phyloP scores from a whole-genome alignment of 176 grass and related monocot species.

The Poa annua region DNA sequence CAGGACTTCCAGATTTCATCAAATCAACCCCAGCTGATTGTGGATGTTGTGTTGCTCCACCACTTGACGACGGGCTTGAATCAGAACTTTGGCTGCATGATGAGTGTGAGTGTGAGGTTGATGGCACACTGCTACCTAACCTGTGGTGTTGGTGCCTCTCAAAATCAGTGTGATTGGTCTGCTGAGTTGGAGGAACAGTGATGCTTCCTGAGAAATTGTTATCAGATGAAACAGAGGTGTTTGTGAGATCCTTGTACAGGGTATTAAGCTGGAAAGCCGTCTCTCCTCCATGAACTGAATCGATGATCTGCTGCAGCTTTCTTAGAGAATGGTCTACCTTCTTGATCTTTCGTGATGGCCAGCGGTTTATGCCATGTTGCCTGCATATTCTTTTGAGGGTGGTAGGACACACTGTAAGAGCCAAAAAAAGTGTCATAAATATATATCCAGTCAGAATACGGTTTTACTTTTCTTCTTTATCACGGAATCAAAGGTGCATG shows the following conservation, averaged over 20 bases:
- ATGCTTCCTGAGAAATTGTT: slow-evolving; percentile 59
- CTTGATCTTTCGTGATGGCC: slow-evolving; percentile 97
- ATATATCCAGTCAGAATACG: neutral
- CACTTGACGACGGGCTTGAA: slow-evolving; percentile 63
- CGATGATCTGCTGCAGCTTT: slow-evolving; percentile 87
- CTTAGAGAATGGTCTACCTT: slow-evolving; percentile 95
- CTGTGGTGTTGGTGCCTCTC: slow-evolving; percentile 40
- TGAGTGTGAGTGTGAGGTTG: slow-evolving; percentile 61
- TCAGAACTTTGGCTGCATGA: slow-evolving; percentile 67
- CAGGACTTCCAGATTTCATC: slow-evolving; percentile 40
- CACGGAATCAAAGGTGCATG: slow-evolving; percentile 25
- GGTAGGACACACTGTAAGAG: slow-evolving; percentile 79
- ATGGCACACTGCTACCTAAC: slow-evolving; percentile 42
- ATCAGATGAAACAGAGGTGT: slow-evolving; percentile 58
- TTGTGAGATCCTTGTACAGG: slow-evolving; percentile 81
- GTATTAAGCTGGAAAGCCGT: slow-evolving; percentile 71
- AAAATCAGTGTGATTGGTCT: slow-evolving; percentile 49
- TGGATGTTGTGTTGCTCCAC: slow-evolving; percentile 54
- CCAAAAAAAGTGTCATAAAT: slow-evolving; percentile 37
- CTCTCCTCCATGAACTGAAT: slow-evolving; percentile 92
- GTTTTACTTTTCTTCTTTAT: slow-evolving; percentile 9
- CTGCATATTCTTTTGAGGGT: slow-evolving; percentile 99
- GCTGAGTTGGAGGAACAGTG: slow-evolving; percentile 44
- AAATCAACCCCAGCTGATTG: slow-evolving; percentile 37
- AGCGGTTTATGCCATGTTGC: slow-evolving; percentile 89